Conservation (phyloP, 495 filamentous ascomycete species). For the Xylaria acuta region DNA sequence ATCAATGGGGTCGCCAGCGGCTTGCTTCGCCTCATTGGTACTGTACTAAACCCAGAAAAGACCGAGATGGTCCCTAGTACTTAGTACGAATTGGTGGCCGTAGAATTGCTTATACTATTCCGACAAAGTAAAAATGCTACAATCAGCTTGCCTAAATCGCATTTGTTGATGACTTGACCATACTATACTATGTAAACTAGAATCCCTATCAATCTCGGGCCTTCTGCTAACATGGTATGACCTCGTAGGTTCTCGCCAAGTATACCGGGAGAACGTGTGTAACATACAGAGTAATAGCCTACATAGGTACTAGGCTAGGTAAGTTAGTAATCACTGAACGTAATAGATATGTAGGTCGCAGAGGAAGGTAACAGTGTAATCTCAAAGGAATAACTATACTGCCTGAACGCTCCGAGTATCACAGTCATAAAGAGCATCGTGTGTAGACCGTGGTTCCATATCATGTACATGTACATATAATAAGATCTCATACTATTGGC, state of each 20-base stretch:
- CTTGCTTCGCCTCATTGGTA: conserved; percentile 17
- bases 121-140: not conserved
- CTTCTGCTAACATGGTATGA: not conserved
- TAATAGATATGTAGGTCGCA: not conserved
- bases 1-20: conserved; percentile 6
- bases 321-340: not conserved
- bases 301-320: not conserved
- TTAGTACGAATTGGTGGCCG: not conserved
- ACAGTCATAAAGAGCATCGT: not conserved
- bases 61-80: conserved; percentile 7
- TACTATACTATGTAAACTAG: not conserved
- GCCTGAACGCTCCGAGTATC: not conserved
- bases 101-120: not conserved
- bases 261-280: not conserved
- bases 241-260: not conserved
- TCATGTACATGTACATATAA: not conserved
- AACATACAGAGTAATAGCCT: not conserved
- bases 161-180: not conserved
- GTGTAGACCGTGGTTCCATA: not conserved
- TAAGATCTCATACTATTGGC: not conserved
- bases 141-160: not conserved
- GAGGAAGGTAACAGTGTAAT: not conserved
- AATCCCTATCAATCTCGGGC: not conserved
- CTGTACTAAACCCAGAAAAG: conserved; percentile 10
- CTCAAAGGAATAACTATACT: not conserved